These are phyloP conservation scores for Aspergillus leporis DNA, from an alignment of 495 filamentous ascomycete genomes.

Conservation along the genomic window DNA sequence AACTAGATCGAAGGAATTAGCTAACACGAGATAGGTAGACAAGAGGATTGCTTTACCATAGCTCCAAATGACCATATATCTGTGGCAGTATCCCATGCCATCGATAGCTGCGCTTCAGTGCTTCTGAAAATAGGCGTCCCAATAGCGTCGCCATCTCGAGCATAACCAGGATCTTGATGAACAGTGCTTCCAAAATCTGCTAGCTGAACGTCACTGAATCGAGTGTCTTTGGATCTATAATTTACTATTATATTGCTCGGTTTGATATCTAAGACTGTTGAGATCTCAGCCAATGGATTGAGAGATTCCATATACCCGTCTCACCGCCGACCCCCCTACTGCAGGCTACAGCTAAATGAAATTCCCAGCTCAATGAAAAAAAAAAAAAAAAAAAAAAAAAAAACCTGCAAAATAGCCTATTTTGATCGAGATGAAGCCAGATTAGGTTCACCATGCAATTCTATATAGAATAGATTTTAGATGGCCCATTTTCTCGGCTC, in stretches of 20 bases:
- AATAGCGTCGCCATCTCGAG: constrained; percentile 37
- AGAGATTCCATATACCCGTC: too few species aligned
- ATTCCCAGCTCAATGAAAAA: too few species aligned
- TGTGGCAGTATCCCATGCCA: constrained; percentile 37
- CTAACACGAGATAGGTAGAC: too few species aligned
- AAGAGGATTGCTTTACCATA: constrained; percentile 28
- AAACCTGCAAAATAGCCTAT: too few species aligned
- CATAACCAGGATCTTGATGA: constrained; percentile 32
- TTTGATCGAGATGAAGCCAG: too few species aligned
- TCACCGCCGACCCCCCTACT: too few species aligned
- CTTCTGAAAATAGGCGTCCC: constrained; percentile 37
- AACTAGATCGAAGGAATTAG: too few species aligned
- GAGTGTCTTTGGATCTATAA: constrained; percentile 26
- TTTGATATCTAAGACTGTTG: constrained; percentile 39
- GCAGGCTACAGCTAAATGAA: too few species aligned
- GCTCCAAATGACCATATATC: constrained; percentile 50
- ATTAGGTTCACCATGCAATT: too few species aligned
- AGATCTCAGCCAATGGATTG: not conserved
- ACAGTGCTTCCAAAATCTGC: constrained; percentile 41
- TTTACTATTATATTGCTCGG: constrained; percentile 45
- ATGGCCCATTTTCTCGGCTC: too few species aligned
- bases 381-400: too few species aligned
- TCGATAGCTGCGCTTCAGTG: constrained; percentile 37
- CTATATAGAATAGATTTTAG: too few species aligned
- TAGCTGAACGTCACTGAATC: constrained; percentile 41